These are phyloP conservation scores for Dovyalis caffra DNA, from an alignment of 345 rosid genomes.

Conservation along the genomic window DNA sequence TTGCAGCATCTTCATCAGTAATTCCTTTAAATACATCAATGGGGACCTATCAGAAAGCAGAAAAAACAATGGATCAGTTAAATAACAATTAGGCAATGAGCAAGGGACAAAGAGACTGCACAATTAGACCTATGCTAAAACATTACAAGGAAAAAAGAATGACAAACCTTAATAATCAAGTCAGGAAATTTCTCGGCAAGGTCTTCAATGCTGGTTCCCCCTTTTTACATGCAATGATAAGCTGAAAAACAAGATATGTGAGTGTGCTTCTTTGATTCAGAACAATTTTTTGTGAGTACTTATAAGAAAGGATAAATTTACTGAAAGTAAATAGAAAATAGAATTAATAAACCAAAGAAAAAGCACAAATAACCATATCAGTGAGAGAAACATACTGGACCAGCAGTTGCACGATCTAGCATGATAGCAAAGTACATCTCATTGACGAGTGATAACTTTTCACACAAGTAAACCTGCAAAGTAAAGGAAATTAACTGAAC, in stretches of 20 bases:
- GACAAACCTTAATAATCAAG: constrained; percentile 83
- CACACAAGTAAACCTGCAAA: constrained; percentile 87
- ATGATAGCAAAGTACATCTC: constrained; percentile 99
- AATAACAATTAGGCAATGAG: constrained; percentile 6
- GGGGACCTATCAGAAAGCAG: constrained; percentile 61
- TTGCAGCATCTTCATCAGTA: constrained; percentile 95
- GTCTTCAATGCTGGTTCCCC: constrained; percentile 99
- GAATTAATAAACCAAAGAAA: constrained; percentile 4
- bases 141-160: constrained; percentile 2
- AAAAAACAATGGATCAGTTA: constrained; percentile 8
- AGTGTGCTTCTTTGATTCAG: constrained; percentile 2
- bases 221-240: constrained; percentile 90
- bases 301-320: constrained; percentile 1
- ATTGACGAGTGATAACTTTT: constrained; percentile 85
- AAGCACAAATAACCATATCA: not conserved
- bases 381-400: constrained; percentile 65
- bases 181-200: constrained; percentile 97
- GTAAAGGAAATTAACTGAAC: constrained; percentile 12
- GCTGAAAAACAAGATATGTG: constrained; percentile 43
- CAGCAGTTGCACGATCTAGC: constrained; percentile 92
- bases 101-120: constrained; percentile 10
- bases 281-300: not conserved
- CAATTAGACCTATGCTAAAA: constrained; percentile 8
- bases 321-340: not conserved
- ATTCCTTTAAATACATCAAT: constrained; percentile 92